Conservation (phyloP, 164 flowering plant species). For the grape (Vitis vinifera) region DNA sequence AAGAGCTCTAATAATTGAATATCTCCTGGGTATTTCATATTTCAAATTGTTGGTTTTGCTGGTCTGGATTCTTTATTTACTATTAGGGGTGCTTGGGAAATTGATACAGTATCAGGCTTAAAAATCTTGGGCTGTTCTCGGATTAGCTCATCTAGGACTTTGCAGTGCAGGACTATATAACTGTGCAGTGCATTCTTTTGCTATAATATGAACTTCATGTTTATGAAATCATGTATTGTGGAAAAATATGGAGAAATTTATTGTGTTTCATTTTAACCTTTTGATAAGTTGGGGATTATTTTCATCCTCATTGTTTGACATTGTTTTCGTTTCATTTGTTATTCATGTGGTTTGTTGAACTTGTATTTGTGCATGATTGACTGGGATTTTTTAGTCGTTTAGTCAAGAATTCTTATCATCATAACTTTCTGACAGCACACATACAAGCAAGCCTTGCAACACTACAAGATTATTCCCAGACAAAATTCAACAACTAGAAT, state of each 20-base stretch:
- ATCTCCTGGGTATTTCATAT: background rate
- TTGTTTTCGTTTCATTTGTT: constrained; percentile 1
- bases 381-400: background rate
- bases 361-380: background rate
- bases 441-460: constrained; percentile 92
- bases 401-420: background rate
- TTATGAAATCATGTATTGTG: no score
- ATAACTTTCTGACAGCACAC: constrained; percentile 44
- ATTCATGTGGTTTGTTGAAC: background rate
- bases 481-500: constrained; percentile 59
- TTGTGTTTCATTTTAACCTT: no score
- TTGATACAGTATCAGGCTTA: no score
- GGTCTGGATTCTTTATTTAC: background rate
- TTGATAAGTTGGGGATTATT: no score
- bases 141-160: no score
- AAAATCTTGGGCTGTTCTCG: no score
- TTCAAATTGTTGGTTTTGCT: background rate
- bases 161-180: no score
- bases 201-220: no score
- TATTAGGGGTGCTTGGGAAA: no score
- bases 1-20: constrained; percentile 13
- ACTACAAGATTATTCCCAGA: constrained; percentile 70
- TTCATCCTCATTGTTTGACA: background rate
- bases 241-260: no score
- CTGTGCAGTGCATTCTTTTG: no score